phyloP scores from a whole-genome alignment of 768 basidiomycete species.

The Polyporus arcularius region DNA sequence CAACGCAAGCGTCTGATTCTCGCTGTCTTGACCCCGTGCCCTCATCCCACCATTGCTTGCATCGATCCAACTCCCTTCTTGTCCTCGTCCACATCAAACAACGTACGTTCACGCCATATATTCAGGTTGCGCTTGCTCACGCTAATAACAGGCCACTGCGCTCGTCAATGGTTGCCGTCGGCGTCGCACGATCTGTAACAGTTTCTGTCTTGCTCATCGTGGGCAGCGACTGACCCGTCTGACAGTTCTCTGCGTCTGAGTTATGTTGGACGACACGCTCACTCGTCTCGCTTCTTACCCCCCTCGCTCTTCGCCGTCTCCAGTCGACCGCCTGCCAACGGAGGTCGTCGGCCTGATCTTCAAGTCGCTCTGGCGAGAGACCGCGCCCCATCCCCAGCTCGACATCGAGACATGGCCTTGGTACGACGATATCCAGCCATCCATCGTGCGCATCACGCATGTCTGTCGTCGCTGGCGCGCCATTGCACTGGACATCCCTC shows the following conservation, averaged over 20 bases:
- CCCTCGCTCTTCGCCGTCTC: background rate
- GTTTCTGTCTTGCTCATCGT: too few species aligned
- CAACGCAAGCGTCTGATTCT: too few species aligned
- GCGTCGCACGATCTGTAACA: too few species aligned
- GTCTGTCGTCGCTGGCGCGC: constrained; percentile 1
- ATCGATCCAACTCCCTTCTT: background rate
- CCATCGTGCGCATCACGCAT: background rate
- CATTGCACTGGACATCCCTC: background rate
- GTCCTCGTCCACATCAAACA: background rate
- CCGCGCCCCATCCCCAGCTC: background rate
- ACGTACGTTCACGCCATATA: too few species aligned
- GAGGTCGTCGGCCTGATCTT: constrained; percentile 2
- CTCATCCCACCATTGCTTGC: background rate
- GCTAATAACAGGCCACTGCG: too few species aligned
- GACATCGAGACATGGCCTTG: constrained; percentile 7
- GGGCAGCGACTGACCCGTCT: too few species aligned
- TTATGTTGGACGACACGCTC: background rate
- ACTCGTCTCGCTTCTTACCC: background rate
- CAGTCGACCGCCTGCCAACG: background rate
- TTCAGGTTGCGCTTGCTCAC: too few species aligned
- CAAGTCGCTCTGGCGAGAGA: background rate
- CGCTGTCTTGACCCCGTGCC: too few species aligned
- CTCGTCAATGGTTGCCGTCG: too few species aligned
- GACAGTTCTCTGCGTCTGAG: too few species aligned
- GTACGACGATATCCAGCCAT: background rate